Evolutionary conservation across 2,329 filamentous ascomycete species (phyloP).

Genomic region (Colletotrichum tabaci): DNA sequence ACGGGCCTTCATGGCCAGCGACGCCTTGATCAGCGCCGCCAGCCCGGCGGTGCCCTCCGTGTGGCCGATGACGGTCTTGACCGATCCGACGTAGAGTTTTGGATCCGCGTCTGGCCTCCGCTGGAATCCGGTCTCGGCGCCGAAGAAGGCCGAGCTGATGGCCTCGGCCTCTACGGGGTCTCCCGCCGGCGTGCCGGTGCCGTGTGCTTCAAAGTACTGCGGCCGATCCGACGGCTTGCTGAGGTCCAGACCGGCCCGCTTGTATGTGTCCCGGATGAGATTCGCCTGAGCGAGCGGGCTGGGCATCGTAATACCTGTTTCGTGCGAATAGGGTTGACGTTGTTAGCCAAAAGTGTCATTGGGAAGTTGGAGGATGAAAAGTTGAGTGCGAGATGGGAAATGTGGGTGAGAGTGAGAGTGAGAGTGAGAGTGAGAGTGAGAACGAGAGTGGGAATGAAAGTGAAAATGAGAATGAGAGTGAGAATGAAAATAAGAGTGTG

Average conservation of each 20-base stretch:
- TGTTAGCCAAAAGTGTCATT: too few species aligned
- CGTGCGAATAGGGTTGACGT: too few species aligned
- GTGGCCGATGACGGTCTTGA: background rate
- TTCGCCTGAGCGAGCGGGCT: conserved; percentile 47
- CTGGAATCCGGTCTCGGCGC: background rate
- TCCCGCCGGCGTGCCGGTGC: conserved; percentile 56
- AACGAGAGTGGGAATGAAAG: too few species aligned
- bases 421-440: too few species aligned
- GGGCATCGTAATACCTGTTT: conserved; percentile 53
- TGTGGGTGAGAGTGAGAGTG: too few species aligned
- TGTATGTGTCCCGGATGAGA: conserved; percentile 49
- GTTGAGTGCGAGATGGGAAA: too few species aligned
- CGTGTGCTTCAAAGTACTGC: conserved; percentile 51
- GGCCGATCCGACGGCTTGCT: conserved; percentile 29
- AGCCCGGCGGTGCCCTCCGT: background rate
- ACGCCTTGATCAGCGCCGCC: background rate
- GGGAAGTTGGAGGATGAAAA: too few species aligned
- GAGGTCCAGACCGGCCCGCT: conserved; percentile 19
- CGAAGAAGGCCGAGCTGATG: background rate
- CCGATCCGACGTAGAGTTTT: conserved; percentile 44
- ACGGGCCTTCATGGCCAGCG: conserved; percentile 40
- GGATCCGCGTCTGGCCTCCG: conserved; percentile 40
- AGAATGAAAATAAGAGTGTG: too few species aligned
- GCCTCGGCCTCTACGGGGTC: background rate
- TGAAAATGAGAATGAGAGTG: too few species aligned